Conservation (phyloP, 495 filamentous ascomycete species). For the Neurospora sp. region DNA sequence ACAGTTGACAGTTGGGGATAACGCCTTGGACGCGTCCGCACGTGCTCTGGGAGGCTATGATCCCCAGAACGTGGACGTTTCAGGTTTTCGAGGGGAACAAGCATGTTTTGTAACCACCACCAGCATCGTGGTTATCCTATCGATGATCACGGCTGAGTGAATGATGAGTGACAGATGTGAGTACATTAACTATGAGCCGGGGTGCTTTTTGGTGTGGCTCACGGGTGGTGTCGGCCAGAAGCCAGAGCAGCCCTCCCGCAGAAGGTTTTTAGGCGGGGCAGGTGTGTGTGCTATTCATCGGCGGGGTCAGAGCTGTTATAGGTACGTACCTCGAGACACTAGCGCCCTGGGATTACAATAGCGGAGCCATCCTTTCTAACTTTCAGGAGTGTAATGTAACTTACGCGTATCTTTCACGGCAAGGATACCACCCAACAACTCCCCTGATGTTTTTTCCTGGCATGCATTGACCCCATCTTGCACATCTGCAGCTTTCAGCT, state of each 20-base stretch:
- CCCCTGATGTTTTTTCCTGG: background rate
- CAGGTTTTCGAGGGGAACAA: background rate
- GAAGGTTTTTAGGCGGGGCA: too few relatives aligned
- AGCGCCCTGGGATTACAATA: slow-evolving; percentile 1
- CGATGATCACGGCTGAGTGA: background rate
- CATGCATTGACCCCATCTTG: slow-evolving; percentile 5
- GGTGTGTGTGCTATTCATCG: background rate
- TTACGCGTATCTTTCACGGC: background rate
- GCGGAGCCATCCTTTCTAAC: slow-evolving; percentile 1
- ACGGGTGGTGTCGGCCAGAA: background rate
- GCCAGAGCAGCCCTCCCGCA: too few relatives aligned
- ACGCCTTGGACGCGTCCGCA: background rate
- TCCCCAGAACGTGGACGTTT: background rate
- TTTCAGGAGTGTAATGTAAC: background rate
- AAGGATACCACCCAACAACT: slow-evolving; percentile 7
- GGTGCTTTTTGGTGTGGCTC: background rate
- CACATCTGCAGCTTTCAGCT: slow-evolving; percentile 40
- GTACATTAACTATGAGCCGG: background rate
- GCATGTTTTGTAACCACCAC: background rate
- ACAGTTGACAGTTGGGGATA: background rate
- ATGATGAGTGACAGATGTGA: background rate
- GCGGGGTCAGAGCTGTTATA: background rate
- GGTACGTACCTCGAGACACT: background rate
- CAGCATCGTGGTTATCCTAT: background rate
- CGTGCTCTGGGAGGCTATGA: background rate